These are phyloP conservation scores for Scheffersomyces segobiensis DNA, from an alignment of 1,139 yeast genomes.

Conservation along the genomic window DNA sequence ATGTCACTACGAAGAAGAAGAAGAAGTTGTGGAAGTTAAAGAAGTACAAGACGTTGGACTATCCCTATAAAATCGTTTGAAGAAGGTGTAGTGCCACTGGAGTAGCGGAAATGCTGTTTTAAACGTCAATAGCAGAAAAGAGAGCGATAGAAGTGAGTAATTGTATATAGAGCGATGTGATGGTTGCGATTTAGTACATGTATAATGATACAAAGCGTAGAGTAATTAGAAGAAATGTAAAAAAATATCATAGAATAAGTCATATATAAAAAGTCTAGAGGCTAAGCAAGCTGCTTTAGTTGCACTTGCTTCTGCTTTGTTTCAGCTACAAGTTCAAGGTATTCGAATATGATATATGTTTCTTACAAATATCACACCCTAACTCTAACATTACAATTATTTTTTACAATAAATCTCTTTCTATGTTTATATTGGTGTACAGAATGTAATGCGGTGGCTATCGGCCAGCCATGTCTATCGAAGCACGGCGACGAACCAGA, in stretches of 20 bases:
- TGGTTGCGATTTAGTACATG: background rate
- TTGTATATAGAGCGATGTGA: background rate
- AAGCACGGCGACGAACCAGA: background rate
- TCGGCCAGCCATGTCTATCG: background rate
- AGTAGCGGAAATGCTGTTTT: background rate
- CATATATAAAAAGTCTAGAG: too few species aligned
- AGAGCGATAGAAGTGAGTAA: background rate
- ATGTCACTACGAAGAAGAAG: conserved; percentile 76
- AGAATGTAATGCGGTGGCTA: background rate
- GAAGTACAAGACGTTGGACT: conserved; percentile 73
- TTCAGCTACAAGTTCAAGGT: background rate
- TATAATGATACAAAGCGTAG: too few species aligned
- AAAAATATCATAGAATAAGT: too few species aligned
- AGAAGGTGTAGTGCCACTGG: background rate
- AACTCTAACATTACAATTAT: background rate
- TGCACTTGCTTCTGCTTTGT: too few species aligned
- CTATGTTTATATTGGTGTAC: background rate
- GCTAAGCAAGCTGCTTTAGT: too few species aligned
- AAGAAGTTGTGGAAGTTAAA: conserved; percentile 86
- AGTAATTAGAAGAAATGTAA: too few species aligned
- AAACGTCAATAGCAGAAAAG: background rate
- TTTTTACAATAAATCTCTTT: background rate
- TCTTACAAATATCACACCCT: background rate
- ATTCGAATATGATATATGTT: background rate
- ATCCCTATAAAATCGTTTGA: conserved; percentile 61